These are phyloP conservation scores for Pseudogymnoascus sp. DNA, from an alignment of 2,329 filamentous ascomycete genomes.

Conservation along the genomic window DNA sequence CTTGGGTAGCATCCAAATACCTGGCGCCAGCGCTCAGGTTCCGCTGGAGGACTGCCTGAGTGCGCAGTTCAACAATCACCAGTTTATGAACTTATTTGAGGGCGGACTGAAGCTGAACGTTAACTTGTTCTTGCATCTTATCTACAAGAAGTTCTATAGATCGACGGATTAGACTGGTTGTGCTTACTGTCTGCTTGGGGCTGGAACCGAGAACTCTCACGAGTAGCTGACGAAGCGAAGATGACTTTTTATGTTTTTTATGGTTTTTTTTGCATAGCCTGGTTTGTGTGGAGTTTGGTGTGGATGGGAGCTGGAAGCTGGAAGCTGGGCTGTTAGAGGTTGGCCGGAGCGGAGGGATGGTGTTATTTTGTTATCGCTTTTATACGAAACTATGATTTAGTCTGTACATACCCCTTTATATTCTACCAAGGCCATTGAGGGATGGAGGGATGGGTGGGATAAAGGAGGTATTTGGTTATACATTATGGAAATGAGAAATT, in stretches of 20 bases:
- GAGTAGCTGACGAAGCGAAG: background rate
- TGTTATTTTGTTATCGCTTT: background rate
- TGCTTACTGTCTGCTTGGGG: background rate
- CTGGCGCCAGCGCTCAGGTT: constrained; percentile 80
- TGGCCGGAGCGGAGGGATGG: background rate
- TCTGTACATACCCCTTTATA: constrained; percentile 3
- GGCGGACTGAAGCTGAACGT: constrained; percentile 82
- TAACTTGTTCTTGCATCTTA: constrained; percentile 88
- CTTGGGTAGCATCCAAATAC: constrained; percentile 89
- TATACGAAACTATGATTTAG: constrained; percentile 8
- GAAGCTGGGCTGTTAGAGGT: background rate
- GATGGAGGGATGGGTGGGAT: constrained; percentile 1
- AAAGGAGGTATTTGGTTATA: constrained; percentile 7
- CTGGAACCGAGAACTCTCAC: background rate
- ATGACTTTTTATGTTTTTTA: background rate
- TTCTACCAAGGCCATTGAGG: constrained; percentile 1
- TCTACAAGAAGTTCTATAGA: constrained; percentile 98
- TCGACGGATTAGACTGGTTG: constrained; percentile 31
- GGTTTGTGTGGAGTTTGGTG: constrained; percentile 7
- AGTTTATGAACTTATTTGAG: constrained; percentile 94
- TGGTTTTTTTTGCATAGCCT: constrained; percentile 4
- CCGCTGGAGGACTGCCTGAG: constrained; percentile 90
- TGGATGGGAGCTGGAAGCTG: constrained; percentile 4
- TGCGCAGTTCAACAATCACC: constrained; percentile 93
- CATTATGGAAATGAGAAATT: constrained; percentile 7